Base-by-base conservation (phyloP, 2,329 filamentous ascomycete species). In the Scedosporium apiospermum region DNA sequence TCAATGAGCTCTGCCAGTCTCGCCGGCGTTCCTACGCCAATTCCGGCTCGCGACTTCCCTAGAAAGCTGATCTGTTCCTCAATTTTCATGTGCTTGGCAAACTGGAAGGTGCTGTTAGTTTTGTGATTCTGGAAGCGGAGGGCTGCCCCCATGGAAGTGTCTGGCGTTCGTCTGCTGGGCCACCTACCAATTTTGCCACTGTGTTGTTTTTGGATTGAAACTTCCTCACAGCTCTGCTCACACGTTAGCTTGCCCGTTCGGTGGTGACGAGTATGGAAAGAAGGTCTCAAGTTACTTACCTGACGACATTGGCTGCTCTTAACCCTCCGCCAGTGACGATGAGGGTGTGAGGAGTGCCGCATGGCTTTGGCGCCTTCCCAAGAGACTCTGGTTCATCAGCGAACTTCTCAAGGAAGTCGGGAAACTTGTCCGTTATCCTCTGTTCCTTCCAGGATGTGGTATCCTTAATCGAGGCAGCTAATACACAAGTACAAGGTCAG, bases 1-100 rank as follows among this genome's bases (percentile, higher is more conserved):
- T 96, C 88, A 41, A 96, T 83, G 65, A 99, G 76, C 69, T 96
- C 93, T 61, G 85, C 86, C 49, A 99, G 76, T 58, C 95, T 82
- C 58, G 89, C 84, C 4, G 95, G 93, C 4, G 95, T 99, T 3
- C 95, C 95, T 14, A 97, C 91, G 2, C 89, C 93, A 66, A 98
- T 90, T 30, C 91, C 91, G 12, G 92, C 90, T 65, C 88, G 87
- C 67, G 76, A 80, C 62, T 76, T 81, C 69, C 89, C 82, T 51
- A 96, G 84, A 71, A 89, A 90, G 64, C 88, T 81, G 61, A 93
- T 85, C 41, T 93, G 90, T 69, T 98, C 93, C 61, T 90, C 85
- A 10, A 99, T 76, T 76, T 99, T 99, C 79, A 99, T 96, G 74
- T 99, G 95, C 75, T 99, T 99, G 38, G 95, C 93, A 74, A 99